Evolutionary conservation across 2,329 filamentous ascomycete genomes (phyloP), one percentile per base, ranked within the genome.

Genomic region (Aspergillus nomiae): DNA sequence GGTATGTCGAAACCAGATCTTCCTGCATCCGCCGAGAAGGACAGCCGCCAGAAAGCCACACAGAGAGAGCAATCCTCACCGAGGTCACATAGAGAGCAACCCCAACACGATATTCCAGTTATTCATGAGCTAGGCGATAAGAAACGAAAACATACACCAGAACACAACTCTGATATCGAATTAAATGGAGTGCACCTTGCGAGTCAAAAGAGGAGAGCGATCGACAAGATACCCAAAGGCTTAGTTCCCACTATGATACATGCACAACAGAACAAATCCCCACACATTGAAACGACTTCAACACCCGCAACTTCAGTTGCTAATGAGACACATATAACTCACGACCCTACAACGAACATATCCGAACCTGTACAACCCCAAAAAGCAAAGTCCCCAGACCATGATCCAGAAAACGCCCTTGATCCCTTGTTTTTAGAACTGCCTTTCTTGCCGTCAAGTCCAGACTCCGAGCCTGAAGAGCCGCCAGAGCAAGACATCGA

Each of bases 401-500:
- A 54, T 16, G 58, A 64, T 21, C 56, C 62, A 7, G 64, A 68
- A 30, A 64, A 63, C 21, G 43, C 65, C 2, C 51, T 73, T 8
- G 65, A 72, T n/a, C 57, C 62, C 6, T 32, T 70, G 10, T 71
- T 78, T 24, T 57, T 70, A 21, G 71, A 76, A 48, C 66, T 77
- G 19, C 76, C 76, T 50, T 76, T 73, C 59, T 64, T 71, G 8
- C 71, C 71, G 9, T 65, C 69, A 24, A 69, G 63, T 8, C 66
- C 72, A 41, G 64, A 66, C 21, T 38, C 70, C 19, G 63, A 51
- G 21, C 62, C 51, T 19, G 48, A 63, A 43, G 59, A 63, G 10
- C 34, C 32, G 6, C 53, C 56, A 4, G 62, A 65, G n/a, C 64
- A 72, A 28, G 66, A 77, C 41, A 65, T 79, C n/a, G 75, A 79